Percentiles rank a stretch among this genome's conserved stretches.
These are phyloP conservation scores for Gamsiella multidivaricata DNA, from an alignment of 192 early-diverging fungal species.

Conservation along the genomic window DNA sequence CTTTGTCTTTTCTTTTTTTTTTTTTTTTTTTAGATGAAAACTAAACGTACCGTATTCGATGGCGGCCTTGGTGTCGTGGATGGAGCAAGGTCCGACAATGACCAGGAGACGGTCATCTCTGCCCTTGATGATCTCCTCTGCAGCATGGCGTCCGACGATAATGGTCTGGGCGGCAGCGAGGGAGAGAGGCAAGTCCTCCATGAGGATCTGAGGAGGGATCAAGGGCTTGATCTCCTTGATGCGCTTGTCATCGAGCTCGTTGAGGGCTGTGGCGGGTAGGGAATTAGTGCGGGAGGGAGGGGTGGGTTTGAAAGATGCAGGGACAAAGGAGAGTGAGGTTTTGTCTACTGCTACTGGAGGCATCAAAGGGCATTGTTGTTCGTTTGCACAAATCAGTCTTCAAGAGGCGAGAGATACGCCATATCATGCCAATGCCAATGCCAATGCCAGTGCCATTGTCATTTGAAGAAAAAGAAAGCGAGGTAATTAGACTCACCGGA, in stretches of 20 bases:
- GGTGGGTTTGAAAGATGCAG: background rate
- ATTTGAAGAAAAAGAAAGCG: conserved; percentile 1
- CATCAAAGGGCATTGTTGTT: too few relatives aligned
- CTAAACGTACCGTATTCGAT: conserved; percentile 74
- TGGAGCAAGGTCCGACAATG: conserved; percentile 88
- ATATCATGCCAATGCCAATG: too few relatives aligned
- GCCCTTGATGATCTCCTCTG: conserved; percentile 75
- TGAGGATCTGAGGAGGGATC: conserved; percentile 92
- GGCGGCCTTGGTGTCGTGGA: conserved; percentile 82
- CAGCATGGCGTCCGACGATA: conserved; percentile 69
- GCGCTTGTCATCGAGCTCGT: conserved; percentile 93
- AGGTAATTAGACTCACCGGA: conserved; percentile 22
- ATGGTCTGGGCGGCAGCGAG: conserved; percentile 81
- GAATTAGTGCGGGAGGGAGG: background rate
- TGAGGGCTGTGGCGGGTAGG: conserved; percentile 68
- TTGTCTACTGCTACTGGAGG: too few relatives aligned
- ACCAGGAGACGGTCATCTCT: conserved; percentile 83
- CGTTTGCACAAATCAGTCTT: background rate
- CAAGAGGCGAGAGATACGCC: too few relatives aligned
- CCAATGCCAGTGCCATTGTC: too few relatives aligned
- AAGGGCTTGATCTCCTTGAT: conserved; percentile 83
- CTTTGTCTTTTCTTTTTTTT: background rate
- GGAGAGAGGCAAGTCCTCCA: conserved; percentile 89
- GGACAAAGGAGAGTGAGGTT: background rate
- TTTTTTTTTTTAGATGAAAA: background rate